These are phyloP conservation scores for Lithohypha guttulata DNA, from an alignment of 2,329 filamentous ascomycete genomes.

Conservation along the genomic window DNA sequence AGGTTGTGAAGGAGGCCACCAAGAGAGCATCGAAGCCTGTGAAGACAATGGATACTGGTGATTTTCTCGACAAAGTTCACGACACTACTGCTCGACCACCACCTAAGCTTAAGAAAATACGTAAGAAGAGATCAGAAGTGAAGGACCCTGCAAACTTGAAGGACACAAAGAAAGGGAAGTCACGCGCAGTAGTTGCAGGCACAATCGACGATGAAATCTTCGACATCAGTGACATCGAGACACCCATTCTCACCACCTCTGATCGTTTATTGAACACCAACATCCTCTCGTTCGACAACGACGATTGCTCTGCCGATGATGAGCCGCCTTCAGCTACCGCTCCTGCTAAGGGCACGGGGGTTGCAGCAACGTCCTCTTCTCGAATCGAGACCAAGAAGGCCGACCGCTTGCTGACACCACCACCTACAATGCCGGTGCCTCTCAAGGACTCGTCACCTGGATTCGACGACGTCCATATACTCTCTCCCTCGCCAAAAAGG, in stretches of 20 bases:
- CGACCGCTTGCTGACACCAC: constrained; percentile 10
- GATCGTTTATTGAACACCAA: not conserved
- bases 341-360: constrained; percentile 3
- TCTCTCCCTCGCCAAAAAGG: constrained; percentile 2
- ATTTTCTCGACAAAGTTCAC: constrained; percentile 20
- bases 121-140: constrained; percentile 11
- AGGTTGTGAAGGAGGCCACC: constrained; percentile 9
- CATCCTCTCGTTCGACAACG: constrained; percentile 18
- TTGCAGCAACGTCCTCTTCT: constrained; percentile 4
- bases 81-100: constrained; percentile 16
- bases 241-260: constrained; percentile 17
- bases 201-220: constrained; percentile 15
- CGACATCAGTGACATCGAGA: constrained; percentile 29
- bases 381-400: not conserved
- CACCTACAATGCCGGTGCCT: constrained; percentile 7
- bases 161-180: constrained; percentile 16
- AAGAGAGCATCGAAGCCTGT: not conserved
- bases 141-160: constrained; percentile 10
- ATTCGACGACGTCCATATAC: not conserved
- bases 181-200: not conserved
- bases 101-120: constrained; percentile 18
- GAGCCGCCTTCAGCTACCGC: constrained; percentile 6
- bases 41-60: constrained; percentile 13
- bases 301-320: not conserved
- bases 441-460: constrained; percentile 4